Evolutionary conservation across 176 grass and related monocot genomes (phyloP), one percentile per base, ranked within the genome.

Genomic region (Raddia distichophylla): DNA sequence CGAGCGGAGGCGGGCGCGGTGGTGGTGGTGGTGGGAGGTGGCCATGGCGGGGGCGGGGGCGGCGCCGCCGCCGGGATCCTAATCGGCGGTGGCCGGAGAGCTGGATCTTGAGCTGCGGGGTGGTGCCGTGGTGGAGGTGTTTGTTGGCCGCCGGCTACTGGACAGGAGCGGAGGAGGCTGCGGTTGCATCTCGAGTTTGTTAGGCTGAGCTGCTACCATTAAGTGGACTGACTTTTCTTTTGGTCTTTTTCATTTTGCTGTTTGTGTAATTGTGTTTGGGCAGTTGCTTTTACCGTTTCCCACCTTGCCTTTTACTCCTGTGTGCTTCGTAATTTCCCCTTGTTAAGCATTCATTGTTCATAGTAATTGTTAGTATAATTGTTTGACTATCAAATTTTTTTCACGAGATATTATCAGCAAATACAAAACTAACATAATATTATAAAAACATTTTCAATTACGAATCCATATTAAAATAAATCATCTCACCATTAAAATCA

Each of bases 1-100:
- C 50, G 67, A 69, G 18, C 88, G 83, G 49, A 89, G 78, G 42
- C 87, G 78, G 14, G 63, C 59, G 58, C 87, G 82, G 78, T 77
- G 78, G 67, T 83, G 52, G 22, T n/a, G 73, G 40, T 17, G 5
- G 43, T 8, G 0, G 52, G 45, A 63, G 22, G 80, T 52, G 27
- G 74, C 1, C 22, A 45, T 22, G 57, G 87, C 77, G 48, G 69
- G 56, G 75, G 80, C 45, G 27, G 17, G 22, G 57, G 12, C 70
- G 58, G 42, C 63, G 72, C 60, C 76, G 2, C 78, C 78, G 13
- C 70, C 84, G 64, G 33, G 79, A 55, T 76, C 62, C 53, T 19
- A 16, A 66, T 15, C 71, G 45, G 81, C 52, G 61, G 81, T 55
- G 67, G 27, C 27, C 27, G 55, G 46, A 9, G 40, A 58, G 60